Percentiles rank a stretch among this genome's conserved stretches.
Evolutionary conservation across 345 rosid genomes (phyloP).

Genomic region (Mangifera indica): DNA sequence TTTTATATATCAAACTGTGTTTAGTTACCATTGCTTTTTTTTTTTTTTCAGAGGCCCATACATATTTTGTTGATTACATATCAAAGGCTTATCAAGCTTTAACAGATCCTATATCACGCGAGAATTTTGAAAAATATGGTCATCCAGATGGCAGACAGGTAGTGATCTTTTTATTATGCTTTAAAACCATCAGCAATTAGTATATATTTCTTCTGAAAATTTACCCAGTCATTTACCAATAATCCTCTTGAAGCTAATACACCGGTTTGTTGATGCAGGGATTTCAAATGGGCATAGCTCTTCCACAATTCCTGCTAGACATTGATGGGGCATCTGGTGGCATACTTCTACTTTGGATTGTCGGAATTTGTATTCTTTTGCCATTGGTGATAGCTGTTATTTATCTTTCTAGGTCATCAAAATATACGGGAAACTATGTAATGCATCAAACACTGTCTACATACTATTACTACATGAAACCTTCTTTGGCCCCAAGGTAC

Average conservation of each 20-base stretch:
- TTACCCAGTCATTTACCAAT: background rate
- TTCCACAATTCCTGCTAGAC: conserved; percentile 85
- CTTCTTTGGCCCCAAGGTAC: conserved; percentile 98
- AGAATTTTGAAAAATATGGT: conserved; percentile 96
- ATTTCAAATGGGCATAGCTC: conserved; percentile 99
- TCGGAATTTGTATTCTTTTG: conserved; percentile 92
- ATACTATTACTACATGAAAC: conserved; percentile 89
- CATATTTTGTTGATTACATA: conserved; percentile 80
- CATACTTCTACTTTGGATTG: conserved; percentile 94
- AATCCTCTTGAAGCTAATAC: conserved; percentile 17
- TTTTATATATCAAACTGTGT: conserved; percentile 9
- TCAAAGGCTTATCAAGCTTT: conserved; percentile 97
- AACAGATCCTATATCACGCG: conserved; percentile 88
- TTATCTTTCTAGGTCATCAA: conserved; percentile 92
- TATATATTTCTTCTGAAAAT: conserved; percentile 5
- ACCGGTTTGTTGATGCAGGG: conserved; percentile 52
- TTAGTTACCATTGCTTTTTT: conserved; percentile 14
- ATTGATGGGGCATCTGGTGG: conserved; percentile 97
- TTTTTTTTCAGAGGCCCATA: conserved; percentile 67
- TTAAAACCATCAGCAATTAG: background rate
- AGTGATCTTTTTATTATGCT: conserved; percentile 17
- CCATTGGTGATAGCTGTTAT: conserved; percentile 93
- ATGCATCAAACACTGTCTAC: conserved; percentile 95
- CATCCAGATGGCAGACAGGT: conserved; percentile 99
- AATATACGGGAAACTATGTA: conserved; percentile 95